Base-by-base conservation (phyloP, 129 eudicot species). In the Tanacetum coccineum region DNA sequence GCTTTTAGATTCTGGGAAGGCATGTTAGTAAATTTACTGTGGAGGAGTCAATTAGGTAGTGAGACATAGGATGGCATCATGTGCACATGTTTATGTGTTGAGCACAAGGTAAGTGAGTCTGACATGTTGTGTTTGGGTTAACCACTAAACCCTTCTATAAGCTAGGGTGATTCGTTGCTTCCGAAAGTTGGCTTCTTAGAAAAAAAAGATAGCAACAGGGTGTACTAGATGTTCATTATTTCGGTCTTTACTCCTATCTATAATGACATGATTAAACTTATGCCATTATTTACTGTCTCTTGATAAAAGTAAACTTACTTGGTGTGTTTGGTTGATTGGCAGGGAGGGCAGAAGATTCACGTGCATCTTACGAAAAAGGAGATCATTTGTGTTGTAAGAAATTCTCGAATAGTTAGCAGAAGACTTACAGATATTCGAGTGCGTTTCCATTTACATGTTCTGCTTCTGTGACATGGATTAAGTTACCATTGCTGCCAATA, bases 341-440 rank as follows among this genome's bases (percentile, higher is more conserved):
- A 91, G 97, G 94, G 62, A 87, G 87, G 82, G 28, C 57, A 67
- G 94, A 88, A 10, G 74, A 59, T 28, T 11, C 49, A 1, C 89
- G 90, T n/a, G 87, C n/a, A 85, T 60, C 69, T 84, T 25, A 82
- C 95, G 13, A 95, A 88, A 70, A 86, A 86, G 83, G 98, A 93
- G 83, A 93, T 88, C 39, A 86, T 93, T 60, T 80, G 95, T 70
- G 87, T 83, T 22, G 96, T n/a, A 74, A 86, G 98, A 77, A 93
- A 93, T 68, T 77, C 98, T 42, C 96, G 98, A 61, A 71, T 86
- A 10, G 79, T 93, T 71, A 84, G 95, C 20, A 28, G 75, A 71
- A 83, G 71, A 80, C 80, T 93, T 42, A 80, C 96, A 77, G 96
- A 93, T 81, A 93, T 93, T 54, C 98, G 88, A 80, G 98, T 93